Evolutionary conservation across 1,139 yeast species (phyloP), one percentile per base, ranked within the genome.

Genomic region (Lodderomyces beijingensis): DNA sequence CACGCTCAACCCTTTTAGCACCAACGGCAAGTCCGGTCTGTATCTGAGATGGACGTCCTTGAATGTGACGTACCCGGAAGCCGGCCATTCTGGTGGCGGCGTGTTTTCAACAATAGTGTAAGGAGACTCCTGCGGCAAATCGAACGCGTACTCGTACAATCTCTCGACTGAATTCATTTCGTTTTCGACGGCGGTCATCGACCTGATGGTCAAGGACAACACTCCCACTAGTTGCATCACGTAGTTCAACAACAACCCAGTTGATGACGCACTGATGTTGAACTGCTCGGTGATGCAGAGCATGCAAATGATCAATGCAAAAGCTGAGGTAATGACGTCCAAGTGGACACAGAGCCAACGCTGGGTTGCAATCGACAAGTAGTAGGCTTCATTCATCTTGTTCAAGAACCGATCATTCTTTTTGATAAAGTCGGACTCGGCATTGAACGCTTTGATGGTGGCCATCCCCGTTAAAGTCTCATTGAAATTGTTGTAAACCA

Each of bases 11-110:
- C 81, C 73, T 52, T 87, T 85, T 49, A 91, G 86, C 14, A 91
- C 97, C 40, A 75, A 68, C n/a, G 97, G 97, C 45, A 89, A 65
- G 15, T 77, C 77, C 9, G 89, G 84, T 21, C 96, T 91, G 57
- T 91, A 91, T 49, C 94, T 74, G 45, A 91, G 67, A 2, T 93
- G 78, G 27, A 89, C 67, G 49, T 86, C 71, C 21, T 74, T 60
- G 35, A 91, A 87, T 42, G 79, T 80, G 39, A 91, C 79, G 31
- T 67, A 81, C 47, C 98, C 98, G 19, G 69, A 61, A 32, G 72
- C 67, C 16, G 98, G 98, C 98, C 98, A 91, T 33, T 74, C 66
- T 2, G 66, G 50, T 12, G 88, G 80, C 14, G 96, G 95, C 29
- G 76, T 65, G 37, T 71, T 78, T 39, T 83, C 88, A 14, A 77